Percentiles rank a stretch among this genome's conserved stretches.
Conservation (phyloP, 768 basidiomycete species). For the Leucogyrophana mollusca region DNA sequence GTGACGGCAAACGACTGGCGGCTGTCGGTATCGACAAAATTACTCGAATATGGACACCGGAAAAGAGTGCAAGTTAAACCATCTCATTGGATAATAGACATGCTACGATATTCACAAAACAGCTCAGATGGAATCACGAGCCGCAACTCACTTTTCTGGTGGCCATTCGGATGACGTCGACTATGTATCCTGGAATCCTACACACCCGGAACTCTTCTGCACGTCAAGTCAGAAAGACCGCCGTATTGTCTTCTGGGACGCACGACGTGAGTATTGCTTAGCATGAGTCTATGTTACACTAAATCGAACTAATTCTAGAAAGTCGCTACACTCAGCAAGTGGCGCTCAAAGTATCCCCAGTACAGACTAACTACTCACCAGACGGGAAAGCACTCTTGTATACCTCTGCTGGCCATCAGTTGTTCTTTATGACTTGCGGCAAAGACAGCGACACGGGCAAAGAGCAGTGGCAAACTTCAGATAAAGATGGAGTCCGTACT, state of each 20-base stretch:
- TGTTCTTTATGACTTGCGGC: slow-evolving; percentile 60
- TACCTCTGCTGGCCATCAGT: slow-evolving; percentile 55
- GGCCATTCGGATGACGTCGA: slow-evolving; percentile 81
- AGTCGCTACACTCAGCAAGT: slow-evolving; percentile 65
- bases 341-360: slow-evolving; percentile 56
- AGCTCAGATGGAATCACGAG: slow-evolving; percentile 67
- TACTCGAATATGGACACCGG: slow-evolving; percentile 76
- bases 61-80: slow-evolving; percentile 62
- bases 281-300: not conserved
- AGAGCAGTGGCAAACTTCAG: slow-evolving; percentile 46
- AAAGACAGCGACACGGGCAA: slow-evolving; percentile 52
- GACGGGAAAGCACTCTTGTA: slow-evolving; percentile 68
- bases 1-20: slow-evolving; percentile 78
- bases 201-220: slow-evolving; percentile 80
- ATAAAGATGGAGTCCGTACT: slow-evolving; percentile 25
- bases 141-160: slow-evolving; percentile 63
- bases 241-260: slow-evolving; percentile 81
- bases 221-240: slow-evolving; percentile 77
- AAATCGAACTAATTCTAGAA: slow-evolving; percentile 41
- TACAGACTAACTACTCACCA: slow-evolving; percentile 68
- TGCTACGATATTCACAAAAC: not conserved
- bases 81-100: not conserved
- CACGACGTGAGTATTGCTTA: slow-evolving; percentile 65
- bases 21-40: slow-evolving; percentile 81
- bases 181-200: slow-evolving; percentile 82